Percentiles rank a stretch among this genome's conserved stretches.
phyloP scores from a whole-genome alignment of 2,329 filamentous ascomycete species.

The Nothophoma quercina region DNA sequence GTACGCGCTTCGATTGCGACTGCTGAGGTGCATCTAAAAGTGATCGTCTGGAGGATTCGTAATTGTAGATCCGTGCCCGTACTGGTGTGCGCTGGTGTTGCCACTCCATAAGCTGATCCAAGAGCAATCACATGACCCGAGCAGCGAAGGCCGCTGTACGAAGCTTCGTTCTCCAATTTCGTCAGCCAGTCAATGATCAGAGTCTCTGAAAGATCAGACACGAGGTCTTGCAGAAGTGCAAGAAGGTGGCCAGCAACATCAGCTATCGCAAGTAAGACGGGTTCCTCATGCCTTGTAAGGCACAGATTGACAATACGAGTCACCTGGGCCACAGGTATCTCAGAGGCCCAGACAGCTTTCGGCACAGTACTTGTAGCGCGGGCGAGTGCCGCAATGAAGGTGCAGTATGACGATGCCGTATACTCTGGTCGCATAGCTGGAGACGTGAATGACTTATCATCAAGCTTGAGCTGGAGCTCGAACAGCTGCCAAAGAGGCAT shows the following conservation, averaged over 20 bases:
- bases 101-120: conserved; percentile 47
- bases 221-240: conserved; percentile 22
- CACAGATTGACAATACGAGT: conserved; percentile 42
- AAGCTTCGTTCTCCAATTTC: conserved; percentile 45
- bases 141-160: conserved; percentile 51
- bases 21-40: conserved; percentile 45
- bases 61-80: conserved; percentile 20
- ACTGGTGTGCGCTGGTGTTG: conserved; percentile 3
- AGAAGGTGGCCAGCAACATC: conserved; percentile 31
- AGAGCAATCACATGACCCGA: conserved; percentile 56
- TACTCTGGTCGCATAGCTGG: conserved; percentile 67
- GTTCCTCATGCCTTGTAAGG: conserved; percentile 45
- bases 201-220: conserved; percentile 17
- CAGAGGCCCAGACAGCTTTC: conserved; percentile 5
- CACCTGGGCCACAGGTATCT: conserved; percentile 27
- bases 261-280: conserved; percentile 42
- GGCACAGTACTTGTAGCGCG: conserved; percentile 20
- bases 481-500: conserved; percentile 43
- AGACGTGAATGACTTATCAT: conserved; percentile 50
- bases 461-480: conserved; percentile 43
- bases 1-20: conserved; percentile 56
- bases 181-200: conserved; percentile 41
- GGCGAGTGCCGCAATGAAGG: conserved; percentile 56
- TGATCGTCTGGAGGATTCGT: conserved; percentile 46
- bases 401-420: conserved; percentile 67